phyloP scores from a whole-genome alignment of 371 early-diverging fungal species.

The Circinella minor region DNA sequence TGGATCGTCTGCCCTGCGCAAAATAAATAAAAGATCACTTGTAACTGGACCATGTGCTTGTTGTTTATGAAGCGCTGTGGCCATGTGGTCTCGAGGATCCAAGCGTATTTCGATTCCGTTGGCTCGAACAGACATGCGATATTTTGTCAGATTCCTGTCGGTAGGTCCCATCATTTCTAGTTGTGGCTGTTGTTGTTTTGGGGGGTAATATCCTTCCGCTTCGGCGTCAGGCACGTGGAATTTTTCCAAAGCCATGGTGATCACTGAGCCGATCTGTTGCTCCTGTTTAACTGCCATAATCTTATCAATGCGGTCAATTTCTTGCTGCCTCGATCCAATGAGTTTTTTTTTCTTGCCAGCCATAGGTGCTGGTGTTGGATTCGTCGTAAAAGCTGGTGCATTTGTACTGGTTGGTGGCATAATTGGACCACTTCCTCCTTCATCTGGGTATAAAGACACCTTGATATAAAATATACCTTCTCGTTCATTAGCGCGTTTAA shows the following conservation, averaged over 20 bases:
- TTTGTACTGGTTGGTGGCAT: background rate
- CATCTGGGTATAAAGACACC: constrained; percentile 48
- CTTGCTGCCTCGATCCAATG: constrained; percentile 23
- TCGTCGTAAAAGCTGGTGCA: constrained; percentile 15
- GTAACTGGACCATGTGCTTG: constrained; percentile 32
- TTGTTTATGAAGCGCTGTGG: constrained; percentile 35
- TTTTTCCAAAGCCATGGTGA: constrained; percentile 47
- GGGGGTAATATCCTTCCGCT: constrained; percentile 27
- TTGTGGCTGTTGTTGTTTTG: constrained; percentile 6
- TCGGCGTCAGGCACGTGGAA: constrained; percentile 52
- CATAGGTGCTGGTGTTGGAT: constrained; percentile 17
- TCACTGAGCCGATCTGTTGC: constrained; percentile 40
- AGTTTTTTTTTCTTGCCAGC: constrained; percentile 28
- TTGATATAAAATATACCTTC: constrained; percentile 48
- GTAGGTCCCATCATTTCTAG: constrained; percentile 7
- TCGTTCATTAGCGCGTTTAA: constrained; percentile 41
- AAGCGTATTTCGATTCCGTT: constrained; percentile 41
- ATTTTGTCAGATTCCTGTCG: constrained; percentile 30
- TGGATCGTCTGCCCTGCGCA: constrained; percentile 23
- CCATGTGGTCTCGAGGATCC: constrained; percentile 43
- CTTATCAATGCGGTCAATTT: constrained; percentile 54
- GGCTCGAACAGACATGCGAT: constrained; percentile 43
- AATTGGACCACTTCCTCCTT: constrained; percentile 4
- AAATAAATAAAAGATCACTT: constrained; percentile 45
- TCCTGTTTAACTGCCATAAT: constrained; percentile 48